phyloP scores from a whole-genome alignment of 805 yeast species.

The Candida vaughaniae region DNA sequence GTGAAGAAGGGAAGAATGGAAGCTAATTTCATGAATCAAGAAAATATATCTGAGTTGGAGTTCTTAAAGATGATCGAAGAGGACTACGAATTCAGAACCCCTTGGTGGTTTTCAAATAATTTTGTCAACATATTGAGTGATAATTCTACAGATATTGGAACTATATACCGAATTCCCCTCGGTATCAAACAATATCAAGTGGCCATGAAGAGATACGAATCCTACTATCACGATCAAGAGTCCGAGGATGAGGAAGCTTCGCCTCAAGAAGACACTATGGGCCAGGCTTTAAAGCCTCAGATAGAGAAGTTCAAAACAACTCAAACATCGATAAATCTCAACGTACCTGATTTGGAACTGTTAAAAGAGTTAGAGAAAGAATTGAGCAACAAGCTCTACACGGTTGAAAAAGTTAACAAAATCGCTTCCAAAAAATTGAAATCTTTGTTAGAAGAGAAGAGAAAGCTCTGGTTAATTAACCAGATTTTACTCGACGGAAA shows the following conservation, averaged over 20 bases:
- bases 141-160: conserved; percentile 15
- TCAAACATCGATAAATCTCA: conserved; percentile 8
- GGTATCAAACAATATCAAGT: conserved; percentile 33
- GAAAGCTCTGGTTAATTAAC: conserved; percentile 40
- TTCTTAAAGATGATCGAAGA: conserved; percentile 28
- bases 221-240: conserved; percentile 9
- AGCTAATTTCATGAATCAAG: conserved; percentile 21
- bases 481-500: conserved; percentile 46
- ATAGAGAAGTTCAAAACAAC: conserved; percentile 2
- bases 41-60: conserved; percentile 26
- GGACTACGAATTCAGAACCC: conserved; percentile 34
- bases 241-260: not conserved
- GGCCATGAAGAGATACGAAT: conserved; percentile 33
- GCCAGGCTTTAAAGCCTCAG: not conserved
- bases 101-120: conserved; percentile 42
- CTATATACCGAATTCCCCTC: conserved; percentile 26
- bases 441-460: conserved; percentile 24
- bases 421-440: conserved; percentile 31
- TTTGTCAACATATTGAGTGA: conserved; percentile 26
- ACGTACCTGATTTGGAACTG: conserved; percentile 14
- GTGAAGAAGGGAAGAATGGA: conserved; percentile 28
- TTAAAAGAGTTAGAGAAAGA: conserved; percentile 23
- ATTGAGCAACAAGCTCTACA: conserved; percentile 32
- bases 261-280: conserved; percentile 1
- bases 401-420: conserved; percentile 39